Evolutionary conservation across 805 yeast genomes (phyloP).

Genomic region (Candida argentea): DNA sequence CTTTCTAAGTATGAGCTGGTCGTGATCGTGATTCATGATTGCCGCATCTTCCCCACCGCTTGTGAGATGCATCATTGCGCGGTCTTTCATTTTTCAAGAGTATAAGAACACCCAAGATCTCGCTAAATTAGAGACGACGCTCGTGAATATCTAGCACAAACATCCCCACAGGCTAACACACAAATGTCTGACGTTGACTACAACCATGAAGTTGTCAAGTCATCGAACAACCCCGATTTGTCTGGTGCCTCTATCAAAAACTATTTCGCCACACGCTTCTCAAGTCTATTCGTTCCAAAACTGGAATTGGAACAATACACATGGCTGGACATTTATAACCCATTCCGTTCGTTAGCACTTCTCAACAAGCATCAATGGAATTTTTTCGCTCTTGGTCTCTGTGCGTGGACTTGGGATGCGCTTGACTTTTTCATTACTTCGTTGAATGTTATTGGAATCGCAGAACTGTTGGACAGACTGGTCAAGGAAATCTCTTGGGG

Average conservation of each 20-base stretch:
- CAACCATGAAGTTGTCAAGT: slow-evolving; percentile 6
- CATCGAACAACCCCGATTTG: too few relatives aligned
- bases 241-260: slow-evolving; percentile 21
- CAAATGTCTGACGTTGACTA: too few relatives aligned
- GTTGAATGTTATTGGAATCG: slow-evolving; percentile 38
- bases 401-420: slow-evolving; percentile 60
- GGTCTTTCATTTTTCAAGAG: too few relatives aligned
- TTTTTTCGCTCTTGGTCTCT: slow-evolving; percentile 42
- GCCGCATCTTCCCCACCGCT: too few relatives aligned
- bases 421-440: slow-evolving; percentile 54
- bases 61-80: too few relatives aligned
- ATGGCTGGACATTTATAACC: slow-evolving; percentile 42
- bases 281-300: slow-evolving; percentile 39
- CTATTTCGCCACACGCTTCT: slow-evolving; percentile 37
- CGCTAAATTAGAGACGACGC: neutral
- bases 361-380: slow-evolving; percentile 48
- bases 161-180: too few relatives aligned
- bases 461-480: slow-evolving; percentile 31
- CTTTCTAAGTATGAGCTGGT: too few relatives aligned
- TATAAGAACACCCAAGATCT: neutral
- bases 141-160: too few relatives aligned
- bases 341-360: slow-evolving; percentile 44
- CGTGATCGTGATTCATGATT: too few relatives aligned
- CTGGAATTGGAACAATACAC: slow-evolving; percentile 26
- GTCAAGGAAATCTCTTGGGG: slow-evolving; percentile 59